Evolutionary conservation across 2,329 filamentous ascomycete species (phyloP), one percentile per base, ranked within the genome.

Genomic region (Akanthomyces muscarius): DNA sequence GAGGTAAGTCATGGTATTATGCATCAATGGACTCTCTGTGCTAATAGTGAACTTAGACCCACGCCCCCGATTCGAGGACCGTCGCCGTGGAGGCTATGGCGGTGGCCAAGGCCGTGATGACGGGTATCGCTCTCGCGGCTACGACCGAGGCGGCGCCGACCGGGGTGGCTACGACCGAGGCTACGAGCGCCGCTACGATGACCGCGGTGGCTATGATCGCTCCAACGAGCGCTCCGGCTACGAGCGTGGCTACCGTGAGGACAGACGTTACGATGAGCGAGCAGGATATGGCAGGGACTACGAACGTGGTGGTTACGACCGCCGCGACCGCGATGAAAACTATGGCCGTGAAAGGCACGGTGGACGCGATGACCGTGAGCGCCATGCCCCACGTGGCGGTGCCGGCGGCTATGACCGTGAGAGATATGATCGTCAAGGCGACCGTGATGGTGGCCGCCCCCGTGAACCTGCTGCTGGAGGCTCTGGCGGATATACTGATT

Each of bases 1-100:
- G 95, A 83, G 93, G 93, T 95, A 81, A 82, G 89, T 80, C 42
- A 53, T 48, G 50, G 44, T 53, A 16, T 6, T 21, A 50, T 42
- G 5, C 21, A 18, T n/a, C 11, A 47, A 48, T 61, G 23, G 25
- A 14, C 16, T 21, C 5, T 13, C 3, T 51, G 52, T 55, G 14
- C 64, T 42, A 64, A 52, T 68, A 56, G n/a, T 4, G 7, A 21
- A 45, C 33, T 48, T 16, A 77, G 77, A 79, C 61, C 74, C 74
- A 23, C 75, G 77, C 62, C 74, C 72, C 61, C 75, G 78, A 69
- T 85, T 75, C 71, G 87, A 89, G 66, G 86, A 89, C 65, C 84
- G 87, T 71, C 84, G 86, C 67, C 82, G 87, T 67, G 84, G 87
- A 66, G 84, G 86, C 64, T 83, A 83, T 66, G 81, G 85, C 28